Percentiles rank a stretch among this genome's conserved stretches.
These are phyloP conservation scores for Elaphomyces granulatus DNA, from an alignment of 495 filamentous ascomycete species.

Conservation along the genomic window DNA sequence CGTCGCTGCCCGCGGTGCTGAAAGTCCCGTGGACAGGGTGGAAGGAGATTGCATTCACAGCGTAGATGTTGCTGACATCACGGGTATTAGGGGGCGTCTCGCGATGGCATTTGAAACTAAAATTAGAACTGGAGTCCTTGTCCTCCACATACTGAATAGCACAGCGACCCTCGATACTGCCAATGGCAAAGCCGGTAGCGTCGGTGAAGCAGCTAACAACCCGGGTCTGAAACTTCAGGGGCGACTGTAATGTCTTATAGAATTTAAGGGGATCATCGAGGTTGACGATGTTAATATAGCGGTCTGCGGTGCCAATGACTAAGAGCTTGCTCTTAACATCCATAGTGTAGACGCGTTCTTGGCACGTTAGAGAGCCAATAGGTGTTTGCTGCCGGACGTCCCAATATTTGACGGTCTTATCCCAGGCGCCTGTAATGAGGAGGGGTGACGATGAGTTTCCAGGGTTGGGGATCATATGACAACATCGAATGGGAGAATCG, in stretches of 20 bases:
- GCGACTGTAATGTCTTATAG: conserved; percentile 71
- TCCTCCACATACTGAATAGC: conserved; percentile 83
- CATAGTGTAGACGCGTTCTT: conserved; percentile 78
- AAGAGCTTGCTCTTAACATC: conserved; percentile 67
- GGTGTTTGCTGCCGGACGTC: conserved; percentile 57
- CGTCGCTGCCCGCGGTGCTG: conserved; percentile 78
- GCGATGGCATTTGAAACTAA: conserved; percentile 90
- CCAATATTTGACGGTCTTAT: conserved; percentile 95
- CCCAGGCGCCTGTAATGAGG: conserved; percentile 85
- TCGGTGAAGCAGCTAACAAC: conserved; percentile 76
- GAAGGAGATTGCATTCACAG: conserved; percentile 81
- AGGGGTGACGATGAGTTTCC: conserved; percentile 42
- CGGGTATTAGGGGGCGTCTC: conserved; percentile 48
- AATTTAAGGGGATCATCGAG: conserved; percentile 62
- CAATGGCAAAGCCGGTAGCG: conserved; percentile 70
- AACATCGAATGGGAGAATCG: conserved; percentile 63
- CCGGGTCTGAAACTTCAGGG: conserved; percentile 78
- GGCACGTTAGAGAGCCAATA: conserved; percentile 48
- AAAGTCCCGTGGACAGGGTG: conserved; percentile 81
- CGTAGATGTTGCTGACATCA: conserved; percentile 65
- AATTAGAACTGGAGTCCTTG: conserved; percentile 67
- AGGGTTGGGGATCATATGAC: conserved; percentile 53
- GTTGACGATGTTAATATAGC: conserved; percentile 77
- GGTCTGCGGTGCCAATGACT: conserved; percentile 73
- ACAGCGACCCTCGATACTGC: conserved; percentile 79